A percentile compares a stretch with the other conserved stretches of the same genome.
phyloP scores from a whole-genome alignment of 1,139 yeast species.

The Nakaseomyces delphensis region DNA sequence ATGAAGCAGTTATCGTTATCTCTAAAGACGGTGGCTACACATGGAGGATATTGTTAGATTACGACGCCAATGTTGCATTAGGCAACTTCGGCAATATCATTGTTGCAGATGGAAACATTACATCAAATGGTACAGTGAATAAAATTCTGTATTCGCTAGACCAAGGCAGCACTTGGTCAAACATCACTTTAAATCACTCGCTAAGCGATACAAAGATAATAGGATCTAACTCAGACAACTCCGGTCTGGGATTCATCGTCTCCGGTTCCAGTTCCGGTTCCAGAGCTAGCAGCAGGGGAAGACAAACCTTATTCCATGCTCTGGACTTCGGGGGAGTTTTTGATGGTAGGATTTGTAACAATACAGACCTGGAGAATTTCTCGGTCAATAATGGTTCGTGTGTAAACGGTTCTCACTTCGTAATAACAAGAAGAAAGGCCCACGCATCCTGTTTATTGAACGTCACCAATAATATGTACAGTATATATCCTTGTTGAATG shows the following conservation, averaged over 20 bases:
- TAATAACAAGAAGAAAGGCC: conserved; percentile 57
- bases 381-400: conserved; percentile 51
- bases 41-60: conserved; percentile 54
- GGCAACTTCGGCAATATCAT: conserved; percentile 80
- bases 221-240: conserved; percentile 62
- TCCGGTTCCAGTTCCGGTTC: conserved; percentile 43
- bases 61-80: conserved; percentile 51
- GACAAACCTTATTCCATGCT: conserved; percentile 31
- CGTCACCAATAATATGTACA: conserved; percentile 1
- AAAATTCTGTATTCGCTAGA: conserved; percentile 56
- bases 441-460: conserved; percentile 60
- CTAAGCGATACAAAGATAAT: conserved; percentile 41
- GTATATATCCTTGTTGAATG: neutral
- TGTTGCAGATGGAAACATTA: conserved; percentile 41
- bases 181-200: conserved; percentile 40
- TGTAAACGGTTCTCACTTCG: conserved; percentile 65
- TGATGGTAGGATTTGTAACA: conserved; percentile 43
- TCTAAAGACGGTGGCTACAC: conserved; percentile 28
- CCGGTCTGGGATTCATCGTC: conserved; percentile 51
- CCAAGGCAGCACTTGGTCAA: conserved; percentile 63
- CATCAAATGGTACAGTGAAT: conserved; percentile 26
- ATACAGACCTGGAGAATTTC: conserved; percentile 61
- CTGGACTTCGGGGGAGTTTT: conserved; percentile 58
- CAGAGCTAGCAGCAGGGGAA: conserved; percentile 1
- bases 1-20: neutral